Base-by-base conservation (phyloP, 768 basidiomycete species). In the Rubroboletus pulcherrimus region DNA sequence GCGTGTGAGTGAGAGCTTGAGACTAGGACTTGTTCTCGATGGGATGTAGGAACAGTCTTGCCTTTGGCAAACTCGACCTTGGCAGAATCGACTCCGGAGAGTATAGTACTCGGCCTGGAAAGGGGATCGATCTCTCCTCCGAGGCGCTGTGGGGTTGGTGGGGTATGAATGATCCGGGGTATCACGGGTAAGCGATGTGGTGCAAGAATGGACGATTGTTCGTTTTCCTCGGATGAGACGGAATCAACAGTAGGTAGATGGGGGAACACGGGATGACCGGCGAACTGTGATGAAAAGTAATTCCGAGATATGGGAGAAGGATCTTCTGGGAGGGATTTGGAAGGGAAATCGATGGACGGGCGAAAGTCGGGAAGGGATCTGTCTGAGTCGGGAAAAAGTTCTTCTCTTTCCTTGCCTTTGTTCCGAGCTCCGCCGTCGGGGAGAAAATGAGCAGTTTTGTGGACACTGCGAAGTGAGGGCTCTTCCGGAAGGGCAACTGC, bases 111-210 rank as follows among this genome's bases (percentile, higher is more conserved):
- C 1, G 59, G 53, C n/a, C 38, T 46, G 31, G 40, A 49, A 26
- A 51, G 56, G 15, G 47, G 44, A 43, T 57, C 60, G 10, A 59
- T 11, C 3, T 56, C 63, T 21, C 35, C 65, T 29, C 58, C 66
- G 2, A 57, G 55, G 9, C 73, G 65, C 42, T 73, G 65, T 50
- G 72, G 72, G 26, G 72, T 73, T 38, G 72, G 71, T 38, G 72
- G 73, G 47, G 72, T 73, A 61, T 74, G 73, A 14, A 70, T 65
- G 49, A 73, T 73, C 30, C 55, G 61, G 38, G 72, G 72, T 63
- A 71, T 67, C n/a, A 17, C 29, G 37, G 59, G 61, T 29, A 60
- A 57, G 44, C 35, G 60, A 42, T 66, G 71, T n/a, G 65, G 56
- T 15, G 68, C 68, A 40, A 70, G 62, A 19, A 67, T 61, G 44